Evolutionary conservation across 345 rosid species (phyloP).

Genomic region (Sisymbrium altissimum): DNA sequence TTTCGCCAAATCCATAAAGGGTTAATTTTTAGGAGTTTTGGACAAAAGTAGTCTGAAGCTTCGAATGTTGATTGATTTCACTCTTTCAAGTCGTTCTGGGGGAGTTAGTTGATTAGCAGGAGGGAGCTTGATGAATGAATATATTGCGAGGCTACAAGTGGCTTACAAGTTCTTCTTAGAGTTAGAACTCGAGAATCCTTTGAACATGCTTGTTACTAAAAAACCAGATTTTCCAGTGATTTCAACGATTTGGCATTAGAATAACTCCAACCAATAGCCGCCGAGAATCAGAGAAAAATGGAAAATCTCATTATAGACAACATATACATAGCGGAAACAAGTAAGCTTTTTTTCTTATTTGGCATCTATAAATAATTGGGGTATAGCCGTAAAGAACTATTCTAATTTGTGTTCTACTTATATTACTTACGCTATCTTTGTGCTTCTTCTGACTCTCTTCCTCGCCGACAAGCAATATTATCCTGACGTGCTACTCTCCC

Average conservation of each 20-base stretch:
- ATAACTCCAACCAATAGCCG: slow-evolving; percentile 19
- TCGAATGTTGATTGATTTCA: not conserved
- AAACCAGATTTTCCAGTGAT: no score
- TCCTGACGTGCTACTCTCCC: slow-evolving; percentile 51
- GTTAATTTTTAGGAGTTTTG: not conserved
- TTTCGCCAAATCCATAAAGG: not conserved
- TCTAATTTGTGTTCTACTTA: not conserved
- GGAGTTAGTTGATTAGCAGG: not conserved
- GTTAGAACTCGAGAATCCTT: no score
- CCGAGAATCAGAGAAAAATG: not conserved
- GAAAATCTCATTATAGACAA: not conserved
- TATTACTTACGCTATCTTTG: slow-evolving; percentile 9
- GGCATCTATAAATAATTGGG: not conserved
- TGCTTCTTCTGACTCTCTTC: slow-evolving; percentile 60
- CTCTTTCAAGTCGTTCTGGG: not conserved
- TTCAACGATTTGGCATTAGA: not conserved
- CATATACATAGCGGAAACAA: not conserved
- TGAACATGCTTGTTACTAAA: no score
- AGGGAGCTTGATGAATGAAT: not conserved
- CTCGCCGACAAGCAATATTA: slow-evolving; percentile 40
- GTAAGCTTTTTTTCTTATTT: not conserved
- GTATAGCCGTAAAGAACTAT: not conserved
- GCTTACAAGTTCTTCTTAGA: not conserved
- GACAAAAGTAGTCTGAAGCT: not conserved
- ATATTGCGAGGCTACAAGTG: not conserved